These are phyloP conservation scores for Lumnitzera littorea DNA, from an alignment of 345 rosid species.

Conservation along the genomic window DNA sequence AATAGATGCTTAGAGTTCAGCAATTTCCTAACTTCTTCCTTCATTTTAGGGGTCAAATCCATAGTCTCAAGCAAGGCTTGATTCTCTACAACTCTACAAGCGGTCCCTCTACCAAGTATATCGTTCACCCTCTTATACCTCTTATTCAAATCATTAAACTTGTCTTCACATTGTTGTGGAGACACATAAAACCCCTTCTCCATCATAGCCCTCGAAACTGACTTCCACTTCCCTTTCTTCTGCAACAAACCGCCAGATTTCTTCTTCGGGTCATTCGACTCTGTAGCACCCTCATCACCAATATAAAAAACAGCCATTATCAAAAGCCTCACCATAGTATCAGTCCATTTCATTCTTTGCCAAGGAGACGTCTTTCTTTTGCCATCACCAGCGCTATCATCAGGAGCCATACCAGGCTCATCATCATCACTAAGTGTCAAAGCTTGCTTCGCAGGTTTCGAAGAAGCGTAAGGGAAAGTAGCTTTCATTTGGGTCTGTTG, in stretches of 20 bases:
- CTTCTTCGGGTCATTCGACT: constrained; percentile 51
- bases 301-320: constrained; percentile 87
- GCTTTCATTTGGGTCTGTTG: constrained; percentile 37
- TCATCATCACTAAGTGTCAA: constrained; percentile 73
- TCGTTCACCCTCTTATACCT: constrained; percentile 97
- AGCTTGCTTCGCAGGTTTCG: constrained; percentile 29
- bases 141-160: constrained; percentile 92
- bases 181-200: constrained; percentile 95
- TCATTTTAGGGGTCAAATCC: constrained; percentile 69
- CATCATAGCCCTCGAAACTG: constrained; percentile 92
- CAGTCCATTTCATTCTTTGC: constrained; percentile 99
- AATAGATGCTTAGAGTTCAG: constrained; percentile 90
- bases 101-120: constrained; percentile 81
- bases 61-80: constrained; percentile 68
- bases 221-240: constrained; percentile 99
- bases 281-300: constrained; percentile 77
- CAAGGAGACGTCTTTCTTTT: constrained; percentile 64
- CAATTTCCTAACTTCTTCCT: constrained; percentile 77
- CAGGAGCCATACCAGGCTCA: constrained; percentile 51
- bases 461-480: constrained; percentile 31
- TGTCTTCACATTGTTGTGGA: constrained; percentile 97
- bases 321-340: constrained; percentile 71
- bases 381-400: constrained; percentile 46
- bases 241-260: constrained; percentile 53
- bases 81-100: constrained; percentile 92